Evolutionary conservation across 306 rosid species (phyloP), one percentile per base, ranked within the genome.

Genomic region (Rosa persica): DNA sequence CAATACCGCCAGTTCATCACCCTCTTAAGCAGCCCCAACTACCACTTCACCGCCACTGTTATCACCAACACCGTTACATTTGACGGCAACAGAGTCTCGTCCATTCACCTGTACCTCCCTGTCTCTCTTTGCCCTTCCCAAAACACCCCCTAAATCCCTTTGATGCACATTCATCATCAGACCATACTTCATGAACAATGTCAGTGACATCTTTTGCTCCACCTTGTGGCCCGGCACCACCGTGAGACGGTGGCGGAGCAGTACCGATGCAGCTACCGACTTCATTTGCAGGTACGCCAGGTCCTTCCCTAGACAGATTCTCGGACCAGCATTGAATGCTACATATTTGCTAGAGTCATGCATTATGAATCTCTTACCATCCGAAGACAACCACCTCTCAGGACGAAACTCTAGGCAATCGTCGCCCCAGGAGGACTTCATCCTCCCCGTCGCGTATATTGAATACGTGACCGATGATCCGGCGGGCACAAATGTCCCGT

Each of bases 241-340:
- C 10, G 76, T 81, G 60, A 94, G 86, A 48, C 91, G 86, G 87
- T 92, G 97, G n/a, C 90, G 89, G 74, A 92, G 91, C 47, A 95
- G 80, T 68, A 95, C 88, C 2, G 98, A 94, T 0, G 98, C 90
- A 0, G 93, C 94, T 0, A 95, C 81, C 0, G 98, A 92, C 81
- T 92, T 95, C 98, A 95, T 95, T 76, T 95, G 98, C 23, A 95
- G 67, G 55, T 92, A 91, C 0, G 98, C 98, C 72, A 95, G 78
- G 78, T 95, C 98, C 80, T 89, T 95, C 61, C 98, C 98, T 16
- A 95, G 81, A 30, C 98, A 95, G 38, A 90, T 91, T 72, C 98
- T 92, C 4, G 98, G 98, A 54, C 98, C 98, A n/a, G 98, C 97
- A 69, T 91, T 95, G 80, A 95, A 95, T 0, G 98, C 91, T 44